Evolutionary conservation across 2,329 filamentous ascomycete genomes (phyloP), one percentile per base, ranked within the genome.

Genomic region (Fusarium sp.): DNA sequence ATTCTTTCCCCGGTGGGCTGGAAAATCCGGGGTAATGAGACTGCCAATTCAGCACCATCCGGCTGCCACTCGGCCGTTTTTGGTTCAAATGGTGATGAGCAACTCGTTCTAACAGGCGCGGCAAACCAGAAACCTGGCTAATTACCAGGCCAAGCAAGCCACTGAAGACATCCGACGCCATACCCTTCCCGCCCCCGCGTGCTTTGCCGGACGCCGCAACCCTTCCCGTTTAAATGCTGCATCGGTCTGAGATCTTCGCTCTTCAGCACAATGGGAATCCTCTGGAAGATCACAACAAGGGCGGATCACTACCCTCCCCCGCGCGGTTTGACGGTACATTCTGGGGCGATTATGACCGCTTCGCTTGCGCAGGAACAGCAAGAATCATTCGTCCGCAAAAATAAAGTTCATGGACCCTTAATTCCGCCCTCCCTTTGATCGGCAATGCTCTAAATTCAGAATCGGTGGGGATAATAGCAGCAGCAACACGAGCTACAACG

Each of bases 1-100:
- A 72, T 70, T 63, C 33, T 53, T 70, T 72, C 69, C 69, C 69
- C 69, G 45, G 69, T 35, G 46, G 23, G 40, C 71, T 73, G 70
- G 66, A 73, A 72, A 72, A 72, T 72, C 70, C 54, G 70, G 70
- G 70, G 70, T 72, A 72, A 72, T 60, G 58, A 72, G 62, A 71
- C 69, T 66, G 64, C 64, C 60, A 71, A 69, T 59, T 55, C 64
- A 71, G 50, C 55, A 60, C 49, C 54, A 52, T 61, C 64, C n/a
- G 52, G 54, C 60, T 57, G 57, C 49, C 55, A 60, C 64, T 61
- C 56, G 33, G 63, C 71, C 58, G 41, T 35, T 74, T 71, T 56
- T 35, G 67, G 55, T 54, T 26, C 53, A 56, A 57, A 63, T 76
- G 74, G 74, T 76, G 74, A 67, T 52, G 71, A 64, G 73, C 50